phyloP scores from a whole-genome alignment of 495 filamentous ascomycete genomes.

The Penicillium diatomitis region DNA sequence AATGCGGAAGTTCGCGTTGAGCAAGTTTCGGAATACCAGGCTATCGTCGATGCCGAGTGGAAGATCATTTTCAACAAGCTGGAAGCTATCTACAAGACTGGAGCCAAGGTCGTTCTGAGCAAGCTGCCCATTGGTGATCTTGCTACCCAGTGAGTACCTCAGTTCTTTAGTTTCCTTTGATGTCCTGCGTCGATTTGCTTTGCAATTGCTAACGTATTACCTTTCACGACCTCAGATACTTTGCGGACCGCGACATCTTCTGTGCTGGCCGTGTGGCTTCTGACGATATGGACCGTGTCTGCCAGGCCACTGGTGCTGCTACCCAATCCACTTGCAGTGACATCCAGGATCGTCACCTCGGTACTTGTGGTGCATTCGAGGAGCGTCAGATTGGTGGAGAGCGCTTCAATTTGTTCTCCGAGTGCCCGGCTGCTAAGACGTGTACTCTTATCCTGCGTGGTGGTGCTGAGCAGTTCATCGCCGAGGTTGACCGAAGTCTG shows the following conservation, averaged over 20 bases:
- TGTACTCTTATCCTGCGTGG: slow-evolving; percentile 93
- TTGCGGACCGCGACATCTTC: slow-evolving; percentile 97
- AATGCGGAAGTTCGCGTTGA: slow-evolving; percentile 97
- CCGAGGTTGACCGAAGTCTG: slow-evolving; percentile 91
- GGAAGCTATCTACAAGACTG: slow-evolving; percentile 83
- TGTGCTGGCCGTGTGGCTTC: slow-evolving; percentile 89
- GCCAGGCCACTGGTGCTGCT: slow-evolving; percentile 84
- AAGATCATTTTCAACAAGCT: slow-evolving; percentile 99
- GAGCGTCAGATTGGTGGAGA: slow-evolving; percentile 96
- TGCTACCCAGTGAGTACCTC: slow-evolving; percentile 69
- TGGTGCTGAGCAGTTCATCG: slow-evolving; percentile 97
- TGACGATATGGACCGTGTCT: slow-evolving; percentile 93
- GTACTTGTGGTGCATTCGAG: slow-evolving; percentile 83
- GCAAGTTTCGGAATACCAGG: slow-evolving; percentile 98
- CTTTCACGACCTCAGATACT: slow-evolving; percentile 46
- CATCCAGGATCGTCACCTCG: slow-evolving; percentile 80
- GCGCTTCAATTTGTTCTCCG: slow-evolving; percentile 96
- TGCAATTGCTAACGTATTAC: background rate
- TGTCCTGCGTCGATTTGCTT: background rate
- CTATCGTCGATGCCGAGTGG: slow-evolving; percentile 98
- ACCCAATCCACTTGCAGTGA: slow-evolving; percentile 96
- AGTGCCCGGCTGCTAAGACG: slow-evolving; percentile 89
- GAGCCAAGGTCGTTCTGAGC: slow-evolving; percentile 91
- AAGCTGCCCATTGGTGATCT: slow-evolving; percentile 97
- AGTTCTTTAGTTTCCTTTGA: background rate